Evolutionary conservation across 768 basidiomycete species (phyloP).

Genomic region (Glaciozyma martinii): DNA sequence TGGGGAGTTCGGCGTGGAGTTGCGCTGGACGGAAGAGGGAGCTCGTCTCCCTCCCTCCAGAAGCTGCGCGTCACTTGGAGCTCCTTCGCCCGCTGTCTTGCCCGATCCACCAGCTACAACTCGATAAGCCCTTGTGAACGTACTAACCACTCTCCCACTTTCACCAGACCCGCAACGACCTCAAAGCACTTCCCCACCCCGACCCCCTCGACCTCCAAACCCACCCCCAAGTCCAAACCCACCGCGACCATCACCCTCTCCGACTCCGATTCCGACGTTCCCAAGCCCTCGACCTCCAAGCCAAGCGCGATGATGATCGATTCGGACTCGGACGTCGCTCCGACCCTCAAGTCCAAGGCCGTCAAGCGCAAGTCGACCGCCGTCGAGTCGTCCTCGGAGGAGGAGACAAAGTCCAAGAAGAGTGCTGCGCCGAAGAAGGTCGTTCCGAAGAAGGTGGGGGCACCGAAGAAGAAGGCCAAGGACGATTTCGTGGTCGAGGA

Average conservation of each 20-base stretch:
- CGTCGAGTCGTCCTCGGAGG: neutral
- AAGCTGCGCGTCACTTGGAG: no score
- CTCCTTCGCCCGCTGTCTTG: no score
- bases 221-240: neutral
- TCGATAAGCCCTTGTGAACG: neutral
- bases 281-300: neutral
- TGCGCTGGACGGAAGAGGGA: no score
- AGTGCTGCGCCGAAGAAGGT: neutral
- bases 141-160: neutral
- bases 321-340: neutral
- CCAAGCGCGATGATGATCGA: neutral
- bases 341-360: neutral
- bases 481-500: neutral
- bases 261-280: neutral
- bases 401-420: neutral
- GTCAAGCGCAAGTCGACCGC: neutral
- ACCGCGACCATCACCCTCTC: constrained; percentile 6
- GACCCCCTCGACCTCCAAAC: neutral
- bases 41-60: no score
- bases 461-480: neutral
- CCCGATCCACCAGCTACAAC: no score
- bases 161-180: neutral
- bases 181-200: constrained; percentile 1
- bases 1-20: no score
- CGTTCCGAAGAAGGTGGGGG: neutral